Conservation (phyloP, 345 rosid species). For the Brassica juncea region DNA sequence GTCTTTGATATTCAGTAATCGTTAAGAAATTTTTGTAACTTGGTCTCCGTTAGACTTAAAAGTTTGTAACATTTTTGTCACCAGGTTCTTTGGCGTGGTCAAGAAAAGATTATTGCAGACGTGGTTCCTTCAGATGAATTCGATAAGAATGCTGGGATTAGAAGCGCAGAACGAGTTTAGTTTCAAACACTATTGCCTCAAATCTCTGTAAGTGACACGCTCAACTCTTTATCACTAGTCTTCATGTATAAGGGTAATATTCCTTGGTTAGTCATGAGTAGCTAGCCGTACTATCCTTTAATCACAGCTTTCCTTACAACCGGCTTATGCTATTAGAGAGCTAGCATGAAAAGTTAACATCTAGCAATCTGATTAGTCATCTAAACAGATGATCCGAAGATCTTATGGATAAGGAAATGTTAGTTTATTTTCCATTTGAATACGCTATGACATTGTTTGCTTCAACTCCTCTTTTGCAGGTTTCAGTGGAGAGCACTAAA, state of each 20-base stretch:
- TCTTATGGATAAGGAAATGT: background rate
- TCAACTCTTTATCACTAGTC: background rate
- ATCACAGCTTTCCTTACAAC: background rate
- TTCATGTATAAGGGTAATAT: background rate
- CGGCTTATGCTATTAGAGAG: background rate
- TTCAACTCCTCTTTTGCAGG: conserved; percentile 27
- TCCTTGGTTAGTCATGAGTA: background rate
- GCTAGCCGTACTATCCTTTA: background rate
- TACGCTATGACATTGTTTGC: background rate
- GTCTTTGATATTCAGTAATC: background rate
- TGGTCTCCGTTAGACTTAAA: conserved; percentile 13
- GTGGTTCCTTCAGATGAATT: conserved; percentile 72
- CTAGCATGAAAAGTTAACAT: background rate
- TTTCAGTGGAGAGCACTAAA: conserved; percentile 2
- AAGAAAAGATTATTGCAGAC: conserved; percentile 66
- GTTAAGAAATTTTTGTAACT: background rate
- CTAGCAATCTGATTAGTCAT: conserved; percentile 7
- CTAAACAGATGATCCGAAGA: background rate
- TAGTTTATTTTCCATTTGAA: background rate
- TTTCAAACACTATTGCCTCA: conserved; percentile 29
- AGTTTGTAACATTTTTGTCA: background rate
- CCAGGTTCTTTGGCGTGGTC: conserved; percentile 81
- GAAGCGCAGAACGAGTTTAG: conserved; percentile 44
- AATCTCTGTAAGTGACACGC: conserved; percentile 35
- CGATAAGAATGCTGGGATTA: conserved; percentile 67